Evolutionary conservation across 192 early-diverging fungal genomes (phyloP).

Genomic region (Coemansia sp.): DNA sequence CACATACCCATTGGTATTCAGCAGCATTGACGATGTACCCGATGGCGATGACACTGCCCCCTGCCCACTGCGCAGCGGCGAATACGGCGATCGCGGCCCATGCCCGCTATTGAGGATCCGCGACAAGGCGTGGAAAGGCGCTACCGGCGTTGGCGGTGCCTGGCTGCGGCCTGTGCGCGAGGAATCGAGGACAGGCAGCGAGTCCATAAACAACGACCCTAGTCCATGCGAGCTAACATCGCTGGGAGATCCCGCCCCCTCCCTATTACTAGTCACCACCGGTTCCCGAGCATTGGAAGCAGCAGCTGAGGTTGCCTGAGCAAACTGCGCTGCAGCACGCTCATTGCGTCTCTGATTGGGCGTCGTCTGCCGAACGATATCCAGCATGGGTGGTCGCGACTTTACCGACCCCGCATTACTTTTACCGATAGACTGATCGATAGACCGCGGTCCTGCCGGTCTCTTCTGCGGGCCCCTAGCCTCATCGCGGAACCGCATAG

Average conservation of each 20-base stretch:
- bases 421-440: conserved; percentile 6
- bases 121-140: conserved; percentile 6
- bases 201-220: conserved; percentile 41
- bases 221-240: conserved; percentile 32
- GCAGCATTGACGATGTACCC: conserved; percentile 5
- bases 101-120: conserved; percentile 8
- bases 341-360: conserved; percentile 9
- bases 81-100: neutral
- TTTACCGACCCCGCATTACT: conserved; percentile 7
- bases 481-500: neutral
- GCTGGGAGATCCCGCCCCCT: neutral
- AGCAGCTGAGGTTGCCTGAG: conserved; percentile 3
- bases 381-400: conserved; percentile 11
- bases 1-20: conserved; percentile 18
- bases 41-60: neutral
- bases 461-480: neutral
- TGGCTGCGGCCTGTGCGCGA: conserved; percentile 8
- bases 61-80: neutral
- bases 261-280: neutral
- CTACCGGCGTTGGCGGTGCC: neutral
- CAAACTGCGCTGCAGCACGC: conserved; percentile 17
- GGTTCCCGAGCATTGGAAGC: neutral
- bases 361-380: neutral
- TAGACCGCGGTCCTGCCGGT: conserved; percentile 1
- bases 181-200: conserved; percentile 13